Conservation (phyloP, 768 basidiomycete genomes). For the Suillus cothurnatus region DNA sequence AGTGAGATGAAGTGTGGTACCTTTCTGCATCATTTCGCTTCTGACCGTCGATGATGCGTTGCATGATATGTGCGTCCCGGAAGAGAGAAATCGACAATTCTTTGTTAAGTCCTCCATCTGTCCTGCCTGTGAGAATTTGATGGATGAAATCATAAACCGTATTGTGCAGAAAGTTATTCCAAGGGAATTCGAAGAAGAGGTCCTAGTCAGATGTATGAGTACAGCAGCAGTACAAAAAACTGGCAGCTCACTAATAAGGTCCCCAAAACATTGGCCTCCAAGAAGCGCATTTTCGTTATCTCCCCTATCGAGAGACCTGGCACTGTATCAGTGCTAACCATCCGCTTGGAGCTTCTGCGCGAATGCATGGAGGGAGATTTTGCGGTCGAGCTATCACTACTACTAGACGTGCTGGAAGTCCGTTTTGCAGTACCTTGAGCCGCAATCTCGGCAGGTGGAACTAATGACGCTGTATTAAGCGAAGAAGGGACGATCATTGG, state of each 20-base stretch:
- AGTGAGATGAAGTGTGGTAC: slow-evolving; percentile 41
- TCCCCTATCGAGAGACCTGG: slow-evolving; percentile 69
- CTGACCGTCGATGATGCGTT: slow-evolving; percentile 87
- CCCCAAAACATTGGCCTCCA: slow-evolving; percentile 72
- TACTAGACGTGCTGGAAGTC: slow-evolving; percentile 32
- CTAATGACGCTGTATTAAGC: slow-evolving; percentile 31
- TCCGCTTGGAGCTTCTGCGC: slow-evolving; percentile 56
- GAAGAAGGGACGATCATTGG: slow-evolving; percentile 32
- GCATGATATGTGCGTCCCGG: slow-evolving; percentile 80
- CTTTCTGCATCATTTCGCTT: slow-evolving; percentile 73
- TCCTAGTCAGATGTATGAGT: slow-evolving; percentile 51
- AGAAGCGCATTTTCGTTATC: slow-evolving; percentile 73
- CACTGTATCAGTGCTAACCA: slow-evolving; percentile 34
- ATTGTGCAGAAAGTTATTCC: slow-evolving; percentile 98
- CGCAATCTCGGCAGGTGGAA: slow-evolving; percentile 33
- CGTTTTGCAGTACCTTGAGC: slow-evolving; percentile 26
- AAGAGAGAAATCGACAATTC: slow-evolving; percentile 85
- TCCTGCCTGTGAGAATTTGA: slow-evolving; percentile 88
- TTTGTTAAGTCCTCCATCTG: slow-evolving; percentile 82
- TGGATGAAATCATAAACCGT: slow-evolving; percentile 96
- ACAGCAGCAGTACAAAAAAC: slow-evolving; percentile 6
- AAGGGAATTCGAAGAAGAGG: slow-evolving; percentile 93
- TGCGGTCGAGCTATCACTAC: slow-evolving; percentile 28
- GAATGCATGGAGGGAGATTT: slow-evolving; percentile 47
- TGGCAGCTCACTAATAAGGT: slow-evolving; percentile 70